Base-by-base conservation (phyloP, 805 yeast species). In the Schwanniomyces polymorphus region DNA sequence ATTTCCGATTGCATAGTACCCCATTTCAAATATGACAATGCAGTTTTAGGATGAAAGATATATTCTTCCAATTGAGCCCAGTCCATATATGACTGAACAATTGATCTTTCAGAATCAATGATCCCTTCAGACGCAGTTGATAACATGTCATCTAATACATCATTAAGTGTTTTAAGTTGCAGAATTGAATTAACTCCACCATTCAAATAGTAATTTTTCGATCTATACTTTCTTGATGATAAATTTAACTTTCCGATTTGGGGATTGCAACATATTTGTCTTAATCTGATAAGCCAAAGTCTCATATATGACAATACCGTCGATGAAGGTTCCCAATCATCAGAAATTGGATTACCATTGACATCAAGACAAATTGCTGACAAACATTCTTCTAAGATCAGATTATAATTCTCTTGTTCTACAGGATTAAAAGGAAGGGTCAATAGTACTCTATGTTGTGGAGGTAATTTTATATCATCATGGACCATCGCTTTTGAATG, bases 211-310 rank as follows among this genome's bases (percentile, higher is more conserved):
- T 51, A 38, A 45, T 43, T 51, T 42, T 61, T 50, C 4, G 60
- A 45, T 29, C 57, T 56, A 47, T 63, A 61, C 46, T 60, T 58
- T 27, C 58, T 58, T 0, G 60, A 48, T 11, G 59, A 57, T 18
- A 61, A 35, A 42, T 58, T 57, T 5, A 72, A 49, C 29, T 61
- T 59, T 1, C 77, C 77, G 14, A 73, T 66, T 45, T 79, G 81
- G 0, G 96, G 89, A 66, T 89, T 95, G 49, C 94, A 88, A 56
- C 97, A 92, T 0, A 88, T 75, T 57, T 88, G 90, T 28, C 98
- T 73, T 26, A 92, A 66, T 41, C 78, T 72, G 5, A 75, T 71
- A 7, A 92, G 68, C 94, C 96, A 89, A 9, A 70, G 70, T 43
- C 87, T 73, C 84, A 88, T 78, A n/a, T 65, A 58, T 5, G 67